Evolutionary conservation across 2,329 filamentous ascomycete genomes (phyloP).

Genomic region (Diaporthe aspalathi): DNA sequence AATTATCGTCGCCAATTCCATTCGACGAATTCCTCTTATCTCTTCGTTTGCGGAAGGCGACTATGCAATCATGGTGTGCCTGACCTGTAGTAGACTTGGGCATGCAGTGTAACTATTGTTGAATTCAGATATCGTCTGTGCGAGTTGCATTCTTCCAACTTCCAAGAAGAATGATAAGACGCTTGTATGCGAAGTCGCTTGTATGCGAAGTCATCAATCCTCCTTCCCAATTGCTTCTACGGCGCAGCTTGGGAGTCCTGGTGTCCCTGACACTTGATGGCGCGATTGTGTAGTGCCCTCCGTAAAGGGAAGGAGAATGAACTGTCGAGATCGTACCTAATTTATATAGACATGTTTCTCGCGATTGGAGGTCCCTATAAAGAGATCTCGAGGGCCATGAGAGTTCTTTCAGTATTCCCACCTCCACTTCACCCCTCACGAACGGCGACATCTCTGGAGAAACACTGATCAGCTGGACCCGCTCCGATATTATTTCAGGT

Average conservation of each 20-base stretch:
- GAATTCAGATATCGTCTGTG: not conserved
- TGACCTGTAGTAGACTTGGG: not conserved
- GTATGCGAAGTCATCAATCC: not conserved
- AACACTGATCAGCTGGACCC: not conserved
- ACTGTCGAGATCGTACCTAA: not conserved
- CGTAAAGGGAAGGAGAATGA: constrained; percentile 14
- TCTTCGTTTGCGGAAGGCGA: constrained; percentile 15
- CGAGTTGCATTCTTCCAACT: not conserved
- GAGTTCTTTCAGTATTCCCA: not conserved
- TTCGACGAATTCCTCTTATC: constrained; percentile 13
- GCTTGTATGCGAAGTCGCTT: not conserved
- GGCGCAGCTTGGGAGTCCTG: not conserved
- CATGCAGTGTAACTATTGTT: constrained; percentile 2
- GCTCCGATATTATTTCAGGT: not conserved
- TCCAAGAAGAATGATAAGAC: constrained; percentile 2
- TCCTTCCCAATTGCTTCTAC: constrained; percentile 17
- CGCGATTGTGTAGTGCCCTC: not conserved
- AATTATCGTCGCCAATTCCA: not conserved
- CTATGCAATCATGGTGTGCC: constrained; percentile 3
- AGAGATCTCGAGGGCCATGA: not conserved
- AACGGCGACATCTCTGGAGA: not conserved
- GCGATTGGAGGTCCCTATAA: not conserved
- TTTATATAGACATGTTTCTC: not conserved
- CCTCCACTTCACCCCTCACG: not conserved
- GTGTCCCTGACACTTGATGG: not conserved